Conservation (phyloP, 2,329 filamentous ascomycete species). For the Cordyceps tenuipes region DNA sequence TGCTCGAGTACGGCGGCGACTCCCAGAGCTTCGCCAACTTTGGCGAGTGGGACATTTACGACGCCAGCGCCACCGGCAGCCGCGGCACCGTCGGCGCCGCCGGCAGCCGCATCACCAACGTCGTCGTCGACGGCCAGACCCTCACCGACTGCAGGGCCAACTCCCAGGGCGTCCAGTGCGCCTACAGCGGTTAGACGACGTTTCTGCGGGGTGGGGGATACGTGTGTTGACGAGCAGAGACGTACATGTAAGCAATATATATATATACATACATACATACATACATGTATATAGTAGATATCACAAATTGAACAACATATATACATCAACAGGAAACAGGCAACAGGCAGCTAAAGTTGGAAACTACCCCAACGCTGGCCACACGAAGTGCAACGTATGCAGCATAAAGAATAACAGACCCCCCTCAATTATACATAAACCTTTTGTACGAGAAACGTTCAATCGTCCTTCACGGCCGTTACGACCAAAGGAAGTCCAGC, state of each 20-base stretch:
- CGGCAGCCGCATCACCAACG: conserved; percentile 2
- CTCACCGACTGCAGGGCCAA: background rate
- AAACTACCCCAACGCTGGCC: too few relatives aligned
- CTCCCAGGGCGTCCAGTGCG: background rate
- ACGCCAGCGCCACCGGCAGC: background rate
- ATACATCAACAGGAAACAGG: too few relatives aligned
- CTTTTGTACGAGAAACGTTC: background rate
- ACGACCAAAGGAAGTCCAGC: conserved; percentile 32
- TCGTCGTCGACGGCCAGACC: background rate
- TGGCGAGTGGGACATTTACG: conserved; percentile 8
- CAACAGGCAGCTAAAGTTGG: too few relatives aligned
- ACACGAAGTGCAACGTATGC: too few relatives aligned
- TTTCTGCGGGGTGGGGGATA: background rate
- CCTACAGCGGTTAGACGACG: background rate
- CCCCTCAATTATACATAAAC: background rate
- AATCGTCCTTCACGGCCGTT: background rate
- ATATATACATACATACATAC: background rate
- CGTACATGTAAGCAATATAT: background rate
- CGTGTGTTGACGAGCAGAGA: background rate
- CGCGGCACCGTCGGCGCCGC: conserved; percentile 30
- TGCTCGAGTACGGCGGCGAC: conserved; percentile 36
- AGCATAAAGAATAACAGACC: background rate
- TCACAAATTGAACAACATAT: background rate
- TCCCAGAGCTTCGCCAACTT: conserved; percentile 9
- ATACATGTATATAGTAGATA: background rate